phyloP scores from a whole-genome alignment of 306 rosid species.

The Pterocarpus santalinus region DNA sequence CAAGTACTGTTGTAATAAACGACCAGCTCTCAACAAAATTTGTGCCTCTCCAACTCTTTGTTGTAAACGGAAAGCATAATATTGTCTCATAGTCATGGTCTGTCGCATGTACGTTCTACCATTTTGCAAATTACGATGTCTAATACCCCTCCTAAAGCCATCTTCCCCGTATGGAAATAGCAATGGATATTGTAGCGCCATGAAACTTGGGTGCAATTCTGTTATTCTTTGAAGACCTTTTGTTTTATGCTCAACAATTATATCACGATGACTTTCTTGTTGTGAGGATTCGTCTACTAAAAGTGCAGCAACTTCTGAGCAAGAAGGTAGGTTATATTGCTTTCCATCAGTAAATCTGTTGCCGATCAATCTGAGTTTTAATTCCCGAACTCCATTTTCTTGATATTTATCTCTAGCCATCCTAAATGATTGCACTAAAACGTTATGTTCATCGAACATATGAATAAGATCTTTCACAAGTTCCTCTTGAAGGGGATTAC shows the following conservation, averaged over 20 bases:
- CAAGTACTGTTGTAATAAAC: not conserved
- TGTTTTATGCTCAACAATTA: not conserved
- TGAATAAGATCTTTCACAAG: not conserved
- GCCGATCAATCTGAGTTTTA: not conserved
- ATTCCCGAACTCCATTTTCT: not conserved
- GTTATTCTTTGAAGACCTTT: not conserved
- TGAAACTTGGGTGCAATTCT: conserved; percentile 9
- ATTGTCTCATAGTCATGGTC: not conserved
- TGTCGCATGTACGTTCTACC: too few species aligned
- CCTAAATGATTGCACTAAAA: not conserved
- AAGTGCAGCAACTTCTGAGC: not conserved
- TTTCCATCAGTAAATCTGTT: not conserved
- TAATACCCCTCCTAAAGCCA: not conserved
- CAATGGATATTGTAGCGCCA: conserved; percentile 10
- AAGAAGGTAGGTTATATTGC: conserved; percentile 1
- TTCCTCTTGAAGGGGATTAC: not conserved
- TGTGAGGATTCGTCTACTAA: not conserved
- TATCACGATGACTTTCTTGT: not conserved
- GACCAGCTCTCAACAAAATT: not conserved
- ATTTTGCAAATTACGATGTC: not conserved
- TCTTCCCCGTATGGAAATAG: too few species aligned
- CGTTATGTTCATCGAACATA: not conserved
- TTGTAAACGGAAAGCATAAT: not conserved
- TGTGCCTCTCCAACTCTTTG: not conserved
- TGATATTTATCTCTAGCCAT: conserved; percentile 8